Evolutionary conservation across 306 rosid genomes (phyloP), one percentile per base, ranked within the genome.

Genomic region (Gastrolobium bilobum): DNA sequence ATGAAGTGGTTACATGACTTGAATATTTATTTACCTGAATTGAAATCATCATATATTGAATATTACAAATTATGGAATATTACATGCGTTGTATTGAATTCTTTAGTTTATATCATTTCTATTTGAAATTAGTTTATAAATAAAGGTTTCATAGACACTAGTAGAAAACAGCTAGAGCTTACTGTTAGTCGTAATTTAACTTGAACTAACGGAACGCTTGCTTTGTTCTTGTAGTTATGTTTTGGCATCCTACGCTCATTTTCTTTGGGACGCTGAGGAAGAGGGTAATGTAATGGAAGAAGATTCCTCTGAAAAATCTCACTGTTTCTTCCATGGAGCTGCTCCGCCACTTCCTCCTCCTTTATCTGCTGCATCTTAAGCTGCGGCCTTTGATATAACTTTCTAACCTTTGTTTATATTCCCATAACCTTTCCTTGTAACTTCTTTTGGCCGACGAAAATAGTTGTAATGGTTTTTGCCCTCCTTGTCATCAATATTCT

Each of bases 221-320:
- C 6, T 34, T 74, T 72, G 65, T 53, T 83, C 43, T 40, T 89
- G 93, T 85, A 94, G 97, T 82, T 88, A 84, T 83, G 95, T 94
- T 81, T 75, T 92, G 13, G 98, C 97, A 60, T 89, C 97, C 0
- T 92, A 92, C 35, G 98, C 98, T 33, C 88, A 76, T 65, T 92
- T 94, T 77, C 97, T 94, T 30, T 94, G 98, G 98, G 98, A 94
- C 54, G 87, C 93, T 2, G 91, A 85, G 56, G 98, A 89, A 57
- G 97, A 84, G 1, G 95, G 78, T 0, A 80, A 81, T 35, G 83
- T 53, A 35, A 82, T 68, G 54, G 76, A 48, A 68, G 85, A 80
- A 75, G 86, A 50, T 72, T 67, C 71, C 20, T 54, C 63, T 30
- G 62, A 53, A 38, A 73, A 48, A 40, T 65, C 91, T 57, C 46